These are phyloP conservation scores for Penicillium coprophilum DNA, from an alignment of 495 filamentous ascomycete species.

Conservation along the genomic window DNA sequence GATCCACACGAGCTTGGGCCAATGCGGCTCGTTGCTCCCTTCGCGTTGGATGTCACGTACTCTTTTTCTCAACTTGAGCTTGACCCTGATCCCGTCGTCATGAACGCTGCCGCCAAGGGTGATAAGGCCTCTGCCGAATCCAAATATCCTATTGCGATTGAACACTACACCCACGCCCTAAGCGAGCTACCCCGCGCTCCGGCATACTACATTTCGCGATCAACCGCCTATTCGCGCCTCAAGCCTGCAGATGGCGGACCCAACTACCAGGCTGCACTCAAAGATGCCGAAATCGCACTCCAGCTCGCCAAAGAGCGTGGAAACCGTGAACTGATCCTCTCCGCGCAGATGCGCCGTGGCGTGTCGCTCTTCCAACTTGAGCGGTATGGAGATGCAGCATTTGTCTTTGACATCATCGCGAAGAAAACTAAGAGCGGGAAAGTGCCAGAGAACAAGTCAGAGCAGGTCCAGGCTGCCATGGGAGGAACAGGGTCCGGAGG, in stretches of 20 bases:
- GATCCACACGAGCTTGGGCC: background rate
- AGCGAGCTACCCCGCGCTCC: conserved; percentile 63
- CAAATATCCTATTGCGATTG: conserved; percentile 67
- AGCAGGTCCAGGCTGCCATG: conserved; percentile 37
- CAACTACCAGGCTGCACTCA: conserved; percentile 58
- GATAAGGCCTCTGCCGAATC: conserved; percentile 61
- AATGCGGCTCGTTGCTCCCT: background rate
- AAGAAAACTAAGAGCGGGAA: conserved; percentile 58
- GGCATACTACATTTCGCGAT: conserved; percentile 83
- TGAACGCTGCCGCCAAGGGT: conserved; percentile 63
- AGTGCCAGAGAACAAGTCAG: conserved; percentile 41
- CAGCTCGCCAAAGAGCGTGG: conserved; percentile 66
- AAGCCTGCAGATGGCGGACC: conserved; percentile 48
- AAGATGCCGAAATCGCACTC: conserved; percentile 79
- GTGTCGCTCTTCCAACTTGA: conserved; percentile 70
- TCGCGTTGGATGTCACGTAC: background rate
- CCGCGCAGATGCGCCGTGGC: conserved; percentile 77
- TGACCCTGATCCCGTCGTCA: conserved; percentile 21
- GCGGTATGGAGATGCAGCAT: conserved; percentile 72
- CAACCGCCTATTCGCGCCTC: conserved; percentile 74
- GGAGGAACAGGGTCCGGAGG: background rate
- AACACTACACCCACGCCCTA: conserved; percentile 75
- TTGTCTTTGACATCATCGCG: conserved; percentile 67
- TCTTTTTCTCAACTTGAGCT: background rate
- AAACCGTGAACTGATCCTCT: conserved; percentile 75